Evolutionary conservation across 768 basidiomycete species (phyloP).

Genomic region (Amanita jacksonii): DNA sequence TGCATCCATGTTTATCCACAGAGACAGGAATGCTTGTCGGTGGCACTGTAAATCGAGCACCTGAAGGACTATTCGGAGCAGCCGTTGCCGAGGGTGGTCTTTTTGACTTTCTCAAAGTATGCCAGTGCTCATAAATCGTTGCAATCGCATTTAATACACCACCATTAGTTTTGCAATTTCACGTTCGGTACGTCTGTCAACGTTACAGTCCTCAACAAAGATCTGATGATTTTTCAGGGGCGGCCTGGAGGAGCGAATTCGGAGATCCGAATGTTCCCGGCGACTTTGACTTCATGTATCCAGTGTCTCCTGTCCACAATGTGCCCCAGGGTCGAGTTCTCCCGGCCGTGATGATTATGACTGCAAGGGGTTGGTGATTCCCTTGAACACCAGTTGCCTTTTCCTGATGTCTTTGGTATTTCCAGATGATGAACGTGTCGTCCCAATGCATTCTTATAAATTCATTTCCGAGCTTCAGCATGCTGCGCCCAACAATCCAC

Average conservation of each 20-base stretch:
- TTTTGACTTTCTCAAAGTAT: constrained; percentile 66
- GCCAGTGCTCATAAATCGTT: constrained; percentile 4
- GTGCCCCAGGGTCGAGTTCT: constrained; percentile 49
- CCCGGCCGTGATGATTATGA: constrained; percentile 61
- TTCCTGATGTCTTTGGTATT: constrained; percentile 1
- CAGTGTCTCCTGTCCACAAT: constrained; percentile 75
- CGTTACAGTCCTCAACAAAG: background rate
- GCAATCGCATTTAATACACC: constrained; percentile 3
- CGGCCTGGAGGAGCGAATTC: constrained; percentile 72
- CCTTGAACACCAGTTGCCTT: background rate
- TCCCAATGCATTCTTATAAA: constrained; percentile 81
- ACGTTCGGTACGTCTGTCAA: constrained; percentile 57
- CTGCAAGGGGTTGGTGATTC: constrained; percentile 62
- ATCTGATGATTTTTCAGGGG: constrained; percentile 28
- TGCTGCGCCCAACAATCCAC: constrained; percentile 46
- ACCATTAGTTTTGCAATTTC: constrained; percentile 53
- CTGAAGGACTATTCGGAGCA: constrained; percentile 63
- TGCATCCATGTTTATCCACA: background rate
- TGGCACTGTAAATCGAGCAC: constrained; percentile 70
- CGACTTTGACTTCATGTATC: constrained; percentile 79
- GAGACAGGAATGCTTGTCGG: constrained; percentile 57
- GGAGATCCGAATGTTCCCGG: constrained; percentile 63
- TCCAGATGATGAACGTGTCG: constrained; percentile 74
- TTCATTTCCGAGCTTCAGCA: constrained; percentile 67
- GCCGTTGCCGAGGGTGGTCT: constrained; percentile 77